Percentiles rank a stretch among this genome's conserved stretches.
Evolutionary conservation across 2,329 filamentous ascomycete genomes (phyloP).

Genomic region (Iodosphaeria phyllophila): DNA sequence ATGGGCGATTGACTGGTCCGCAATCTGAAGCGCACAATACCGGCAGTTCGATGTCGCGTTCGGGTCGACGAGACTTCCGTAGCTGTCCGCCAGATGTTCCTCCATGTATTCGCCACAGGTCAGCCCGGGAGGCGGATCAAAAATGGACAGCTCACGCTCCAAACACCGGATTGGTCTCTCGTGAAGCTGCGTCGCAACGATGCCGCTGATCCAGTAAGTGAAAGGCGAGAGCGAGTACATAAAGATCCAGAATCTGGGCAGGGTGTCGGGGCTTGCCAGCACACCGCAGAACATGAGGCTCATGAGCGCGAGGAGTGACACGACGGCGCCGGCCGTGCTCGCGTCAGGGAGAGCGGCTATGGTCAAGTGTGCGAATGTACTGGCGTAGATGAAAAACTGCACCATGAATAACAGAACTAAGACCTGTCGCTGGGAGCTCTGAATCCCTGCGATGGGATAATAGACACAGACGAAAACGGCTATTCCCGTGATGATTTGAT

Average conservation of each 20-base stretch:
- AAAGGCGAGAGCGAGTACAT: conserved; percentile 73
- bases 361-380: conserved; percentile 55
- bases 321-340: conserved; percentile 45
- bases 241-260: conserved; percentile 68
- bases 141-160: conserved; percentile 46
- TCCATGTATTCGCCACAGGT: conserved; percentile 43
- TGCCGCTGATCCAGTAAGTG: conserved; percentile 59
- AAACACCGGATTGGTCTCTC: conserved; percentile 49
- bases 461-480: conserved; percentile 49
- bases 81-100: conserved; percentile 24
- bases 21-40: conserved; percentile 32
- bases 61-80: conserved; percentile 34
- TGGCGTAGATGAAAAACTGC: conserved; percentile 52
- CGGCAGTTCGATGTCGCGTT: conserved; percentile 29
- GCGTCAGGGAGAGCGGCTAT: conserved; percentile 53
- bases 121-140: conserved; percentile 37
- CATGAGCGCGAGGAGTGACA: conserved; percentile 43
- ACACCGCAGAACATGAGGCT: conserved; percentile 36
- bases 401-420: conserved; percentile 47
- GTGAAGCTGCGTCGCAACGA: conserved; percentile 52
- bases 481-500: conserved; percentile 44
- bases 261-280: conserved; percentile 22
- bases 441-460: conserved; percentile 36
- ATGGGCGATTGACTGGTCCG: conserved; percentile 28
- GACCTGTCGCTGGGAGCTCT: conserved; percentile 35